Conservation (phyloP, 73 alveolate species). For the Effrenium voratum region DNA sequence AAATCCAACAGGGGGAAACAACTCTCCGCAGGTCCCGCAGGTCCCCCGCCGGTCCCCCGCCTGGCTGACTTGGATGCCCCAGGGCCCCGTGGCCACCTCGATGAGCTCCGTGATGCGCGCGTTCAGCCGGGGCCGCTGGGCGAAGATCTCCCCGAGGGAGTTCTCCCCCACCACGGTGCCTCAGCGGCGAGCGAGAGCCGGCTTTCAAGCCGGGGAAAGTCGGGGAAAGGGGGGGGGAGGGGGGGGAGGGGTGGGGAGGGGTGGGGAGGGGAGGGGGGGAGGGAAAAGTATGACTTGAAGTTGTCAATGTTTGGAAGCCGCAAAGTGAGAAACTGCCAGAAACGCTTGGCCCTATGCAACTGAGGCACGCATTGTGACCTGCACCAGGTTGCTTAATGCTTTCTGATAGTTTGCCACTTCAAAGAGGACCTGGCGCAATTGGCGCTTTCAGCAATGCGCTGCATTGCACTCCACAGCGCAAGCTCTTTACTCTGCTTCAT, state of each 20-base stretch:
- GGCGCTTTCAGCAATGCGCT: no score
- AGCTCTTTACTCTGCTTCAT: no score
- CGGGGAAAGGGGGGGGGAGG: no score
- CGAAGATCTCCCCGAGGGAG: constrained; percentile 50
- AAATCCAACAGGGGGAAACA: not conserved
- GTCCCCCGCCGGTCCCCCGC: not conserved
- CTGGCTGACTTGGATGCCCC: constrained; percentile 85
- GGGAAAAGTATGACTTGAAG: no score
- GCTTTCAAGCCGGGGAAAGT: no score
- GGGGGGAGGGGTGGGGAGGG: no score
- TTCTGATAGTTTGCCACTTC: constrained; percentile 41
- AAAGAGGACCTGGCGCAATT: constrained; percentile 30
- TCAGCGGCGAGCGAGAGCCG: not conserved
- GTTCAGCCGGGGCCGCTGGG: constrained; percentile 81
- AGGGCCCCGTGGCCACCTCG: constrained; percentile 70
- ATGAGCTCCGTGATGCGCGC: constrained; percentile 82
- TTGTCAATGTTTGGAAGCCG: no score
- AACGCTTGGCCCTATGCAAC: not conserved
- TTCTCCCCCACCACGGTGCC: constrained; percentile 75
- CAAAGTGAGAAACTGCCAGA: not conserved
- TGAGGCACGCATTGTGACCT: constrained; percentile 35
- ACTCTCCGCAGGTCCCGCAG: no score
- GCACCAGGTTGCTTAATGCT: constrained; percentile 55
- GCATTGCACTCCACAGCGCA: no score
- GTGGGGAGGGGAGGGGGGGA: no score